Conservation (phyloP, 148 eudicot species). For the Limonium bicolor region DNA sequence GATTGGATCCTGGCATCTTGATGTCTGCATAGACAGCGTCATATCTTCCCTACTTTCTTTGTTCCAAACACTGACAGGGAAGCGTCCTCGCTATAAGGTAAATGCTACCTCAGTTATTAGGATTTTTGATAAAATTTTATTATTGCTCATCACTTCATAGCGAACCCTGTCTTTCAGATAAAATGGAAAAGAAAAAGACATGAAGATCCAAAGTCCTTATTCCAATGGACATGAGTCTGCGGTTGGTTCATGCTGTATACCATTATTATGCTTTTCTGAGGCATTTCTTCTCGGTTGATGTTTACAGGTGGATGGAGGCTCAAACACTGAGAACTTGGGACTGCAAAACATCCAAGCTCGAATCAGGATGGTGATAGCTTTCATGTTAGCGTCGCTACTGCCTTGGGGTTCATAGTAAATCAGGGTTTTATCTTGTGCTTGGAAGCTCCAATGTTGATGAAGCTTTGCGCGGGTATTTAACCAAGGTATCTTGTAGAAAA, state of each 20-base stretch:
- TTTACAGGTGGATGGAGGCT: conserved; percentile 92
- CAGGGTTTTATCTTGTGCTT: conserved; percentile 82
- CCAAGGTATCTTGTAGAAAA: too few relatives aligned
- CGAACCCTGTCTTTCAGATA: too few relatives aligned
- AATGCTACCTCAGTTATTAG: too few relatives aligned
- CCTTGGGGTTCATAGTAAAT: conserved; percentile 95
- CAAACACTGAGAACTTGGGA: conserved; percentile 80
- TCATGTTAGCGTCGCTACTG: conserved; percentile 88
- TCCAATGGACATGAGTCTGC: too few relatives aligned
- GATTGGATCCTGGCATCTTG: conserved; percentile 93
- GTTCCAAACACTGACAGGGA: conserved; percentile 84
- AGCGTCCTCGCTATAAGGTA: conserved; percentile 84
- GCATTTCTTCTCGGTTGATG: neutral
- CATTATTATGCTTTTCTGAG: too few relatives aligned
- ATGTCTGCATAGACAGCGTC: conserved; percentile 69
- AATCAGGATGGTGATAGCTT: conserved; percentile 91
- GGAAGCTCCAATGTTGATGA: conserved; percentile 99
- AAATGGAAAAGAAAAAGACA: too few relatives aligned
- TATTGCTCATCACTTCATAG: too few relatives aligned
- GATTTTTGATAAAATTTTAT: too few relatives aligned
- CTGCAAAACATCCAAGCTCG: conserved; percentile 98
- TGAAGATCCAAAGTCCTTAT: too few relatives aligned
- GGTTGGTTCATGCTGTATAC: too few relatives aligned
- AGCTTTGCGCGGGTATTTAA: conserved; percentile 91
- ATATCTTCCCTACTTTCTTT: conserved; percentile 65